Base-by-base conservation (phyloP, 2,329 filamentous ascomycete genomes). In the Fusarium subtropicale region DNA sequence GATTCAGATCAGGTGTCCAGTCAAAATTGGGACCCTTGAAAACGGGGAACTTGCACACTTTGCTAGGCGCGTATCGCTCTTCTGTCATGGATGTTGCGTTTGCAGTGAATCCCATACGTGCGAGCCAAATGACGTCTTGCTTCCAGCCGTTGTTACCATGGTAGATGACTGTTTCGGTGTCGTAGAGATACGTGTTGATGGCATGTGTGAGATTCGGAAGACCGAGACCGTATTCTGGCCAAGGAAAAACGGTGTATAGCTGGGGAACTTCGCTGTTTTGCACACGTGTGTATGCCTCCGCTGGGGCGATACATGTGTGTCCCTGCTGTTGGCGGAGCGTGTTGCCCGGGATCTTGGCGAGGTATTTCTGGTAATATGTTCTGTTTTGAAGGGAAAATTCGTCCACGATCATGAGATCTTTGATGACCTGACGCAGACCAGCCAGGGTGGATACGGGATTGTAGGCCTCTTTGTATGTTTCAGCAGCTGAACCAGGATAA, bases 51-150 rank as follows among this genome's bases (percentile, higher is more conserved):
- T 61, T 61, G 45, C 58, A 61, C 0, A 61, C 58, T 11, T 61
- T 61, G 20, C 58, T 61, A 0, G 58, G 58, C 0, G 44, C 26
- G 5, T 60, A 61, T 1, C 56, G 6, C 0, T 60, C 56, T 4
- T 61, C 58, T 0, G 58, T 61, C 56, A 53, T 60, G 4, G 36
- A 31, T 2, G 56, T 61, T 0, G 44, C 58, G 12, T 61, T 61
- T 5, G 26, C 44, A 3, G 56, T 60, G 0, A 61, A 45, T 0
- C 56, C 56, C 56, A 60, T 61, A 11, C 56, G 56, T 1, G 58
- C 58, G 16, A 60, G 56, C 58, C 56, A 61, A 9, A 61, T 61
- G 0, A 60, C 58, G 12, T 60, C 58, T 12, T 61, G 58, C 44
- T 61, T 61, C 44, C 58, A 61, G 1, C 58, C 58, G 4, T 26